A percentile compares a stretch with the other conserved stretches of the same genome.
phyloP scores from a whole-genome alignment of 2,329 filamentous ascomycete genomes.

The Penicillium sp. region DNA sequence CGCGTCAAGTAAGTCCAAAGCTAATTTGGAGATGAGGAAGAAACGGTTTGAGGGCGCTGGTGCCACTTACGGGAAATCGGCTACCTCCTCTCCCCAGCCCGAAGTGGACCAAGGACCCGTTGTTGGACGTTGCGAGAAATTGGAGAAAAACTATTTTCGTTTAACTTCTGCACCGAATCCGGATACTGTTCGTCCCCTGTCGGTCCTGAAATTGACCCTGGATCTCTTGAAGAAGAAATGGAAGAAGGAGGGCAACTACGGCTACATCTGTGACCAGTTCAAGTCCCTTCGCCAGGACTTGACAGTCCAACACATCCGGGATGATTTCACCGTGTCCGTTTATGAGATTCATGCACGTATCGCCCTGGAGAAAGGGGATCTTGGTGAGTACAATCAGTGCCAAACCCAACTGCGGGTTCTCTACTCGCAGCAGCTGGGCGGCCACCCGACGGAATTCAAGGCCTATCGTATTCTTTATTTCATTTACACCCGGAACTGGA shows the following conservation, averaged over 20 bases:
- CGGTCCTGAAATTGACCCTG: conserved; percentile 77
- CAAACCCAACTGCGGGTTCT: conserved; percentile 94
- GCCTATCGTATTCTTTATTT: conserved; percentile 99
- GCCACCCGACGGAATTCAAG: conserved; percentile 93
- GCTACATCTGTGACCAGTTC: conserved; percentile 98
- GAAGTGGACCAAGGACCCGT: conserved; percentile 64
- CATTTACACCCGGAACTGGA: conserved; percentile 97
- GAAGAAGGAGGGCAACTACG: conserved; percentile 90
- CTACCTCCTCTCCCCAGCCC: conserved; percentile 41
- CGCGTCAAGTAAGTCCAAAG: conserved; percentile 82
- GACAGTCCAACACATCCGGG: conserved; percentile 95
- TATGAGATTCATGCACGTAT: conserved; percentile 98
- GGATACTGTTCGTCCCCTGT: conserved; percentile 81
- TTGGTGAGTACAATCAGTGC: conserved; percentile 99
- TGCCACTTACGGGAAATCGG: conserved; percentile 42
- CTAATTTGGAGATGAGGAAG: conserved; percentile 82
- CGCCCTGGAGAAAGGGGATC: conserved; percentile 94
- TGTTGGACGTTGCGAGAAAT: conserved; percentile 75
- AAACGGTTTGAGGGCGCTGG: conserved; percentile 73
- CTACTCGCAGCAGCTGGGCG: conserved; percentile 83
- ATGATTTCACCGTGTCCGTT: conserved; percentile 91
- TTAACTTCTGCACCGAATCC: conserved; percentile 87
- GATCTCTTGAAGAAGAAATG: conserved; percentile 92
- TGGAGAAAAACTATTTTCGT: conserved; percentile 95
- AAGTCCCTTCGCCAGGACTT: conserved; percentile 97